Evolutionary conservation across 208 protist species (phyloP).

Genomic region (Leishmania mexicana): DNA sequence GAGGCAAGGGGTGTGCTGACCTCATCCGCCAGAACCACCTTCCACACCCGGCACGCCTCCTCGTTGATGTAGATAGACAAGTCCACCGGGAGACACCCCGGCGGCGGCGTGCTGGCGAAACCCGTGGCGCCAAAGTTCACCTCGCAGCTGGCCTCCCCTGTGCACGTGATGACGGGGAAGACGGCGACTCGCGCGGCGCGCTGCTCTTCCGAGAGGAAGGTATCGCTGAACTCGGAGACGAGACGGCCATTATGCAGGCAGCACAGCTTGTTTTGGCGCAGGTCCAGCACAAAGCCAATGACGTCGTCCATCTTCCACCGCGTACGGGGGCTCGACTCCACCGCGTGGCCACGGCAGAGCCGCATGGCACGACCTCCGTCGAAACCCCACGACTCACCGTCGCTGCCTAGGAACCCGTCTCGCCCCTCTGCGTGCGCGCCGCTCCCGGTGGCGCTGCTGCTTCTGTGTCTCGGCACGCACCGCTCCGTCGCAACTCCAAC

Average conservation of each 20-base stretch:
- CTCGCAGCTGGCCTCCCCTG: slow-evolving; percentile 48
- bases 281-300: slow-evolving; percentile 83
- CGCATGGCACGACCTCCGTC: slow-evolving; percentile 55
- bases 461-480: slow-evolving; percentile 6
- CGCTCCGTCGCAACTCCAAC: slow-evolving; percentile 74
- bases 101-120: slow-evolving; percentile 56
- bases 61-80: slow-evolving; percentile 61
- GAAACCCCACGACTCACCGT: slow-evolving; percentile 85
- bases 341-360: slow-evolving; percentile 59
- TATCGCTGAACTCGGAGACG: slow-evolving; percentile 60
- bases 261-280: slow-evolving; percentile 56
- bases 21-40: slow-evolving; percentile 49
- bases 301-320: slow-evolving; percentile 87
- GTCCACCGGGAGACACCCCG: slow-evolving; percentile 77
- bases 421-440: neutral
- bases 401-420: slow-evolving; percentile 56
- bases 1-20: slow-evolving; percentile 21
- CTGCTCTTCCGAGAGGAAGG: slow-evolving; percentile 33
- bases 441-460: neutral
- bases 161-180: slow-evolving; percentile 59
- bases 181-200: slow-evolving; percentile 36
- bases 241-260: slow-evolving; percentile 79
- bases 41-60: slow-evolving; percentile 57
- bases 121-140: slow-evolving; percentile 87
- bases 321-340: slow-evolving; percentile 60